These are phyloP conservation scores for Pichia sp. DNA, from an alignment of 1,139 yeast species.

Conservation along the genomic window DNA sequence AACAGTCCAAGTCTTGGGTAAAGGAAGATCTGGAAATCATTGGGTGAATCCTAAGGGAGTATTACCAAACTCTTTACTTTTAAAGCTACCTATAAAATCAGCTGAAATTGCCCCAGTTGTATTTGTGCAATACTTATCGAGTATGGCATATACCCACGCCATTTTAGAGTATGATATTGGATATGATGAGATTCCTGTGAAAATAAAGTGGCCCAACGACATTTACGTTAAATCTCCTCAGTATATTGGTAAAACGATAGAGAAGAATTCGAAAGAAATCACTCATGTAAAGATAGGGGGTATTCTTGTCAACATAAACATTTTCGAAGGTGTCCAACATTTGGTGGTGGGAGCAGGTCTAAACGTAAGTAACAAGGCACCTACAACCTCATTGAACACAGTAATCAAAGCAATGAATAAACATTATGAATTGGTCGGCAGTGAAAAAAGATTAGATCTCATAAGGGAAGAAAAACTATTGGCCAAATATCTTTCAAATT, in stretches of 20 bases:
- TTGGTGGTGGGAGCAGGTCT: slow-evolving; percentile 82
- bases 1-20: slow-evolving; percentile 80
- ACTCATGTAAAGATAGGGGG: slow-evolving; percentile 81
- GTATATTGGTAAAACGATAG: slow-evolving; percentile 33
- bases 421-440: slow-evolving; percentile 32
- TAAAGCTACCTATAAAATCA: slow-evolving; percentile 49
- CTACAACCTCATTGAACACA: slow-evolving; percentile 80
- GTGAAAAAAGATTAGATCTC: slow-evolving; percentile 34
- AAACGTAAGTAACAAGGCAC: slow-evolving; percentile 80
- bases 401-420: slow-evolving; percentile 60
- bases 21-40: slow-evolving; percentile 91
- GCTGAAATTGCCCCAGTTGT: slow-evolving; percentile 52
- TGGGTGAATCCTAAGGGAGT: slow-evolving; percentile 97
- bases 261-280: slow-evolving; percentile 34
- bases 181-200: slow-evolving; percentile 55
- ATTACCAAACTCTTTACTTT: slow-evolving; percentile 70
- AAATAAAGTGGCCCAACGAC: slow-evolving; percentile 97
- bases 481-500: slow-evolving; percentile 64
- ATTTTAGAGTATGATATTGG: slow-evolving; percentile 55
- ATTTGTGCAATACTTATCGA: slow-evolving; percentile 79
- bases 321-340: slow-evolving; percentile 49
- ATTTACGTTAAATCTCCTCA: slow-evolving; percentile 71
- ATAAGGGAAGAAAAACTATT: slow-evolving; percentile 55
- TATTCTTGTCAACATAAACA: slow-evolving; percentile 74
- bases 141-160: slow-evolving; percentile 80